Evolutionary conservation across 495 filamentous ascomycete genomes (phyloP), one percentile per base, ranked within the genome.

Genomic region (Penicillium paradoxum): DNA sequence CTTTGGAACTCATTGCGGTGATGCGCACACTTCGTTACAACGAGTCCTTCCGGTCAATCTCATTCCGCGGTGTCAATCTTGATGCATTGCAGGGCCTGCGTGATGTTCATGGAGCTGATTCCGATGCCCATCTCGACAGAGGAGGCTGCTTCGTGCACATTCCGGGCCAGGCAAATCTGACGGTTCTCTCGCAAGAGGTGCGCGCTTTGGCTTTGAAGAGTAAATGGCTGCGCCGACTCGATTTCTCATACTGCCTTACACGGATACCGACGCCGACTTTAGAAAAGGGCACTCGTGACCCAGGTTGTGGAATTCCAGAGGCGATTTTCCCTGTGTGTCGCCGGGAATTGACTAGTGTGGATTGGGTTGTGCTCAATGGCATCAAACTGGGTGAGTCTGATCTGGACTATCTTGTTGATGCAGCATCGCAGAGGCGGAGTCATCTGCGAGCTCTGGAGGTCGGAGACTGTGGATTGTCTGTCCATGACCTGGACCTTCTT

Each of bases 1-100:
- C 80, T 6, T 64, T 86, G 43, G 93, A 97, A 66, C 66, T 97
- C 21, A 73, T 98, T 34, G 90, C 93, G 2, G 81, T 97, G 21
- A 80, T 96, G 76, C 82, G 92, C 17, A 82, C 93, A 6, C 71
- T 98, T 43, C 81, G 93, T 32, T 98, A 95, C 71, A 97, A 97
- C 60, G 90, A 96, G 64, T 87, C 82, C 13, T 97, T 97, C 67
- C 78, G 78, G 45, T 86, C 89, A 1, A 80, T 98, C 33, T 96
- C 90, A 1, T 96, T 97, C 66, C 72, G 77, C 13, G 83, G 85
- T 24, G 80, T 95, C 42, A 82, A 79, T 53, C 76, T 98, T 9
- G 85, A 90, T 54, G 59, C 68, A 30, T 64, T 91, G 22, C 84
- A 88, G 56, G 77, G 78, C 7, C 57, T 85, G 17, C 67, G 72